phyloP scores from a whole-genome alignment of 2,329 filamentous ascomycete species.

The Paraphaeosphaeria sporulosa region DNA sequence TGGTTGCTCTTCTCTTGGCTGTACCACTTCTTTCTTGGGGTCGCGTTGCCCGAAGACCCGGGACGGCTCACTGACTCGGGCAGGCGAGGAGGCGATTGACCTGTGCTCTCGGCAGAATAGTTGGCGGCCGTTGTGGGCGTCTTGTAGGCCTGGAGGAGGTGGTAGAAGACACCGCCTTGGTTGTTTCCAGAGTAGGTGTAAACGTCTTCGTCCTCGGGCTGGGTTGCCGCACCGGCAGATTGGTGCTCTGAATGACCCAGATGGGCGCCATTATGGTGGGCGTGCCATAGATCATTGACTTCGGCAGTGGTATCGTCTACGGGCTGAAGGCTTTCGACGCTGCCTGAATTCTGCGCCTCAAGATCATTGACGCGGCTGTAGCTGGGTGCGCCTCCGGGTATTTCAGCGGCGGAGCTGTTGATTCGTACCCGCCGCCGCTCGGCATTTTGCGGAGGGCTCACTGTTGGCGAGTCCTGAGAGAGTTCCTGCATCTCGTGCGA shows the following conservation, averaged over 20 bases:
- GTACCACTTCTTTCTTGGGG: slow-evolving; percentile 42
- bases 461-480: neutral
- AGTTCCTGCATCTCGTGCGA: slow-evolving; percentile 13
- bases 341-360: slow-evolving; percentile 14
- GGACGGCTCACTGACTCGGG: slow-evolving; percentile 18
- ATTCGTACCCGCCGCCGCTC: slow-evolving; percentile 31
- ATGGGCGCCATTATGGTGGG: slow-evolving; percentile 23
- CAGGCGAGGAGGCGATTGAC: slow-evolving; percentile 19
- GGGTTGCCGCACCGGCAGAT: slow-evolving; percentile 18
- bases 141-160: slow-evolving; percentile 43
- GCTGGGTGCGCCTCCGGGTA: slow-evolving; percentile 23
- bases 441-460: slow-evolving; percentile 1
- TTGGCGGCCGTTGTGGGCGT: slow-evolving; percentile 26
- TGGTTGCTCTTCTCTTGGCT: slow-evolving; percentile 33
- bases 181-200: slow-evolving; percentile 38
- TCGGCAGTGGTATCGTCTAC: slow-evolving; percentile 27
- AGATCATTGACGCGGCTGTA: slow-evolving; percentile 25
- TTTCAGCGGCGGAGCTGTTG: slow-evolving; percentile 37
- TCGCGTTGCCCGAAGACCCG: slow-evolving; percentile 31
- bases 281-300: slow-evolving; percentile 31
- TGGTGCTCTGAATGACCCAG: slow-evolving; percentile 9
- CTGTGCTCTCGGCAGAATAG: slow-evolving; percentile 26
- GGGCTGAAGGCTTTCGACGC: slow-evolving; percentile 6
- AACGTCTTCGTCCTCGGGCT: slow-evolving; percentile 25
- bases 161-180: slow-evolving; percentile 42